Conservation (phyloP, 352 stramenopile genomes). For the Albugo laibachii region DNA sequence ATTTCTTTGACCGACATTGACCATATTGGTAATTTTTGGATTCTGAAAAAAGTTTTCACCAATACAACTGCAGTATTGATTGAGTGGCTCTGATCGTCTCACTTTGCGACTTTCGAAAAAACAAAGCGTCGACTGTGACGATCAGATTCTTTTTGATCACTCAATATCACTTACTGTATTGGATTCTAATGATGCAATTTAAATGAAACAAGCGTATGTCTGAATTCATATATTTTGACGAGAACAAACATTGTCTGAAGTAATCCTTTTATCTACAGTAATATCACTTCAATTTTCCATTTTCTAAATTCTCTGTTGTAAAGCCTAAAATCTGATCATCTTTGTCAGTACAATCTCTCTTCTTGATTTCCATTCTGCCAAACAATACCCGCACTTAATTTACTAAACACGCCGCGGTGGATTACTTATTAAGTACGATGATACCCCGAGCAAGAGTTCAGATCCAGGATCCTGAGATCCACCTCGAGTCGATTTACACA, state of each 20-base stretch:
- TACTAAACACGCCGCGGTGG: not conserved
- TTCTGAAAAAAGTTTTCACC: too few species aligned
- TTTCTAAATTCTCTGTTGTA: conserved; percentile 54
- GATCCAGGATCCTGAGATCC: conserved; percentile 32
- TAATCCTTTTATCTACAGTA: not conserved
- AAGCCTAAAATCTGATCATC: conserved; percentile 5
- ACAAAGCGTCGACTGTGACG: too few species aligned
- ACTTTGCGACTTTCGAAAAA: too few species aligned
- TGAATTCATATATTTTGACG: conserved; percentile 32
- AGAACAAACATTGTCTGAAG: conserved; percentile 17
- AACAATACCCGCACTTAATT: not conserved
- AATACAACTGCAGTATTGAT: too few species aligned
- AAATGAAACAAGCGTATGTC: conserved; percentile 71
- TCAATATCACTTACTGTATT: not conserved
- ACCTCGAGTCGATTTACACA: conserved; percentile 29
- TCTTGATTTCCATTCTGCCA: not conserved
- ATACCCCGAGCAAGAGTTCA: conserved; percentile 9
- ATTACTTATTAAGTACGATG: not conserved
- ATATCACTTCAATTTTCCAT: conserved; percentile 10
- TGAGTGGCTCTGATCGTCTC: too few species aligned
- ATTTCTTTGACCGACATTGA: too few species aligned
- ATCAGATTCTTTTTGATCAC: too few species aligned
- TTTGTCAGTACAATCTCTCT: conserved; percentile 2
- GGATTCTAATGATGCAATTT: conserved; percentile 25
- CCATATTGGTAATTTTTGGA: too few species aligned